Percentiles rank a stretch among this genome's conserved stretches.
Evolutionary conservation across 441 rosid species (phyloP).

Genomic region (Populus tomentosa): DNA sequence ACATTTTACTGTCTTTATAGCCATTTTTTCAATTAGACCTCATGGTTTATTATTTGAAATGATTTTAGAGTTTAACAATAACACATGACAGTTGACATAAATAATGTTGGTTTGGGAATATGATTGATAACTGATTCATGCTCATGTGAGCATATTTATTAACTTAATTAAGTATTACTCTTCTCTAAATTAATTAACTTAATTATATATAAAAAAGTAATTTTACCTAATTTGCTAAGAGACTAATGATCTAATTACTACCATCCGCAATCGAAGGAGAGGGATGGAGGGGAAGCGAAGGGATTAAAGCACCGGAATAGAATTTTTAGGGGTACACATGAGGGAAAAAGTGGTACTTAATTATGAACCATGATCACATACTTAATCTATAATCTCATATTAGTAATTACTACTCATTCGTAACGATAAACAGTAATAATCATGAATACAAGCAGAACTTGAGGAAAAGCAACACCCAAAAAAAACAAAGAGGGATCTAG

Average conservation of each 20-base stretch:
- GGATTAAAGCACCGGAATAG: not conserved
- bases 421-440: constrained; percentile 2
- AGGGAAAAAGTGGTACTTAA: not conserved
- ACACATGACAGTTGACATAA: no score
- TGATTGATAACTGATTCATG: no score
- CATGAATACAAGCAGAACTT: constrained; percentile 4
- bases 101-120: no score
- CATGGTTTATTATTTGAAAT: no score
- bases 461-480: not conserved
- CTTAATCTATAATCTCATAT: constrained; percentile 4
- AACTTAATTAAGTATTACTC: no score
- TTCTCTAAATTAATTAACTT: not conserved
- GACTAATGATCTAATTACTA: not conserved
- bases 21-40: no score
- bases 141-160: no score
- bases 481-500: not conserved
- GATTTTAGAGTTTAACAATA: no score
- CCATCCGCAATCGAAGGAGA: not conserved
- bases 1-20: no score
- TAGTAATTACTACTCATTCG: constrained; percentile 1
- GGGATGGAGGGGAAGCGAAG: not conserved
- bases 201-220: no score
- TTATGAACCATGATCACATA: not conserved
- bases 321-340: not conserved
- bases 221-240: not conserved